Base-by-base conservation (phyloP, 805 yeast genomes). In the Schwanniomyces pseudopolymorphus region DNA sequence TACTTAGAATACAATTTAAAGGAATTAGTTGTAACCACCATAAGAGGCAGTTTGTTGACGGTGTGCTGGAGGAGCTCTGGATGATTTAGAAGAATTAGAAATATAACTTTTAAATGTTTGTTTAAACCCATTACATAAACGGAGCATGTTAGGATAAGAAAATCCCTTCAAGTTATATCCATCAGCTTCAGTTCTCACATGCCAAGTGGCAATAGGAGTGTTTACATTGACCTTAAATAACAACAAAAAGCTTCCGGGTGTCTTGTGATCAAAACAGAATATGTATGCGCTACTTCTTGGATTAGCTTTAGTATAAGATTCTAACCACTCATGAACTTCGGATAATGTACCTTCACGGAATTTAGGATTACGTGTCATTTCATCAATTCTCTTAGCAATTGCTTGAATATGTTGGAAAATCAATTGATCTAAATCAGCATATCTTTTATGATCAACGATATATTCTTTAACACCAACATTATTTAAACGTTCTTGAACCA, bases 101-200 rank as follows among this genome's bases (percentile, higher is more conserved):
- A 67, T 61, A 45, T 64, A 64, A 27, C 67, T 59, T 60, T 72
- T 73, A 57, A 67, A 71, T 9, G 74, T 68, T 51, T 84, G 86
- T 74, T 94, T 94, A 83, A 94, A 94, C 14, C 99, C 99, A 60
- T 94, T 94, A 72, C 96, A 87, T 58, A 94, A 77, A 47, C 85
- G 80, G 52, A 82, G 82, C 76, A 92, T 90, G 64, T 87, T 90
- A n/a, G 96, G 92, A 63, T 94, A 94, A 24, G 83, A 79, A 60
- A 87, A 88, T 13, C 84, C 84, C 62, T 83, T 84, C 61, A 94
- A 73, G 59, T 81, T 83, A 60, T 81, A 92, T 2, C 98, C 98
- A 48, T 84, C 85, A 22, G 94, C 90, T 44, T 87, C 84, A n/a
- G 89, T 89, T 66, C 83, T 86, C 35, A 94, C 96, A 59, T 89